Evolutionary conservation across 129 eudicot species (phyloP).

Genomic region (Helianthus tuberosus): DNA sequence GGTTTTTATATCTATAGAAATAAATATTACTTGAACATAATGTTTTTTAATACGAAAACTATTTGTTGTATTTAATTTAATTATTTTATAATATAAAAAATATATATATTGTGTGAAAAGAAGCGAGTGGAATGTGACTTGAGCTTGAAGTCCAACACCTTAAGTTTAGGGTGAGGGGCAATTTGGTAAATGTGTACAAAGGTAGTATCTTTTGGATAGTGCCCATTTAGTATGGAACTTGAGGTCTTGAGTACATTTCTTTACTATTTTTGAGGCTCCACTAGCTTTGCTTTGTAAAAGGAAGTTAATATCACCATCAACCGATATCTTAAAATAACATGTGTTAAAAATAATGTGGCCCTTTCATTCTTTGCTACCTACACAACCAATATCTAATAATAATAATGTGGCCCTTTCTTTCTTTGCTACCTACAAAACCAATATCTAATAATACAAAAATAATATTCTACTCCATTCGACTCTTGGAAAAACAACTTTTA

Average conservation of each 20-base stretch:
- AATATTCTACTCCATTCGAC: conserved; percentile 20
- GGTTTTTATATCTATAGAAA: too few species aligned
- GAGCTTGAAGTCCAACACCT: conserved; percentile 25
- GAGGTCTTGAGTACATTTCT: conserved; percentile 19
- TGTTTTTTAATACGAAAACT: background rate
- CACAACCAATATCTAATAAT: conserved; percentile 16
- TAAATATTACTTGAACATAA: too few species aligned
- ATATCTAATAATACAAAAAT: conserved; percentile 31
- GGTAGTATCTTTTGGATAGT: conserved; percentile 37
- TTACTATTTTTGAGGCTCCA: conserved; percentile 42
- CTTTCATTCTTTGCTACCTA: conserved; percentile 26
- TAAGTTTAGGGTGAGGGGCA: conserved; percentile 38
- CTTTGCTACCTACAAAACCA: conserved; percentile 31
- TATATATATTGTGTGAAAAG: background rate
- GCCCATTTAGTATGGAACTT: conserved; percentile 26
- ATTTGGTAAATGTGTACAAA: conserved; percentile 22
- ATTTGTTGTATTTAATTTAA: background rate
- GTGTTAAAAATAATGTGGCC: conserved; percentile 19
- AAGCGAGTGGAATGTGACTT: conserved; percentile 23
- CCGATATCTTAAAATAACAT: conserved; percentile 16
- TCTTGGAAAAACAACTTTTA: background rate
- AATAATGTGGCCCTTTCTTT: conserved; percentile 21
- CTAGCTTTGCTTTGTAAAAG: conserved; percentile 32
- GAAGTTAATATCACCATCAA: conserved; percentile 11
- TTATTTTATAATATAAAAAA: background rate